Base-by-base conservation (phyloP, 2,329 filamentous ascomycete genomes). In the Sphaerulina populicola region DNA sequence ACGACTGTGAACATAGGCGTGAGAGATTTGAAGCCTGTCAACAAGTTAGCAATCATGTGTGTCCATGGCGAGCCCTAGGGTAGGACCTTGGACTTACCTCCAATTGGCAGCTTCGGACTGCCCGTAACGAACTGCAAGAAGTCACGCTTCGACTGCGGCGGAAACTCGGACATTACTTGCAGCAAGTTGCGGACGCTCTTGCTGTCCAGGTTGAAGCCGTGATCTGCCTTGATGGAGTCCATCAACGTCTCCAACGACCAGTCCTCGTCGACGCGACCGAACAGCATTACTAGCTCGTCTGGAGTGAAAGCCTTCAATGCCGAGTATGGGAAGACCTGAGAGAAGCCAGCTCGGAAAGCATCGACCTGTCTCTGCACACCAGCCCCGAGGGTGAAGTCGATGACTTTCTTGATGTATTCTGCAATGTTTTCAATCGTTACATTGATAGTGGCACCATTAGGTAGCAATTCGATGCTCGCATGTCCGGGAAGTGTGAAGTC, bases 1-100 rank as follows among this genome's bases (percentile, higher is more conserved):
- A 98, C 93, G 56, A 98, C 93, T 2, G 93, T 98, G 68, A 98
- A 97, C 84, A 97, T 96, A 15, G 93, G 93, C 2, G 89, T 97
- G 56, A 98, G 80, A 68, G 84, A 87, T 74, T 94, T 95, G 79
- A 98, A 98, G 54, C 93, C 90, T 96, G 50, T 42, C 47, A 44
- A 40, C 15, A 41, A 35, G 52, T 62, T 49, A 64, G 60, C 40
- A 39, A 33, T 39, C 37, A 35, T 29, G 48, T 46, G 27, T 46
- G 27, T 15, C 14, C n/a, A 21, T 4, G 12, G n/a, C 33, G 33
- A 36, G 33, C 21, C 49, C 61, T 54, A 39, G 33, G n/a, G 30
- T 21, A 30, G 7, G 18, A 14, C 30, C 15, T 38, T 27, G 12
- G 40, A 75, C 83, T 65, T 79, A 94, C 91, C 93, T 75, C 93